Base-by-base conservation (phyloP, 2,329 filamentous ascomycete species). In the Diaporthe sp. region DNA sequence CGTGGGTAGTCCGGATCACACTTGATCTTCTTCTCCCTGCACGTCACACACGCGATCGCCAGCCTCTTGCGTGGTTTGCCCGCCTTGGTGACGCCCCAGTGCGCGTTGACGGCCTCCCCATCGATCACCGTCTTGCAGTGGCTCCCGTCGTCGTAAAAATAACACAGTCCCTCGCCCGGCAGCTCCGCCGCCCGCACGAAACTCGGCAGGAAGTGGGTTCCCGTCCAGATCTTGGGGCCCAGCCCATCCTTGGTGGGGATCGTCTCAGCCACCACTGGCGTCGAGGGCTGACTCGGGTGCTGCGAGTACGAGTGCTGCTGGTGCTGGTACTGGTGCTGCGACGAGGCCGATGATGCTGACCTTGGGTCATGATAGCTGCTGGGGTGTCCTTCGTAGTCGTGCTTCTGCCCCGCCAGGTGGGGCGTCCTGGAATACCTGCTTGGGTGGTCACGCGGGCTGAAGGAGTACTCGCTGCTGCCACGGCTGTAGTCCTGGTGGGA, bases 21-120 rank as follows among this genome's bases (percentile, higher is more conserved):
- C 84, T 98, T 98, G 86, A 98, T 98, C 88, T 98, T 98, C 91
- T 98, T 98, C 85, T 98, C 95, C 69, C 96, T 91, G 83, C 96
- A 98, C 17, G 95, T 97, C 75, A 98, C 89, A 82, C 96, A 98
- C n/a, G 95, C 95, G 82, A 98, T 95, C 34, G 96, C 95, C 74
- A 98, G 88, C 74, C 96, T 90, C 86, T 98, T 98, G 79, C 96
- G 91, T 65, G 96, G 95, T 86, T 98, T 98, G 19, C 96, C 96
- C 2, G 96, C 95, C 85, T 98, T 98, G 49, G 96, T 98, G 13
- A 98, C 92, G 22, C 96, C 95, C 96, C 96, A 98, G 79, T 95
- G 94, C 1, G 95, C 94, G 82, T 98, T 98, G 70, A 98, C 95
- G 0, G 89, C 89, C 82, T 98, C 94, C 25, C 95, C 95, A 79